Base-by-base conservation (phyloP, 805 yeast species). In the Yarrowia sp. region DNA sequence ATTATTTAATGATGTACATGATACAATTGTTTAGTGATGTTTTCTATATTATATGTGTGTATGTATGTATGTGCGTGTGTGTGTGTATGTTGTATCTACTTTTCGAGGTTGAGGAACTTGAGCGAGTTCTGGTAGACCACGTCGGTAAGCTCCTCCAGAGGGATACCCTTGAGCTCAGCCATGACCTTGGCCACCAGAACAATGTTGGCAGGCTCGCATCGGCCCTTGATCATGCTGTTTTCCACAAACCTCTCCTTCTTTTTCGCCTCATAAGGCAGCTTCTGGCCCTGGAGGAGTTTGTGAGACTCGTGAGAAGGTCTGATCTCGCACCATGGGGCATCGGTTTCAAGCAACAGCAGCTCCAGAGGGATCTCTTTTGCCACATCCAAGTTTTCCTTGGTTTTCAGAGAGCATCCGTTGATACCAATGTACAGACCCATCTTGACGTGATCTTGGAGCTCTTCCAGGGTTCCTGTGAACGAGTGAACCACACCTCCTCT, bases 301-400 rank as follows among this genome's bases (percentile, higher is more conserved):
- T 83, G 85, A 16, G 95, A 83, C 2, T 91, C 90, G 73, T 91
- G 97, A 10, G 95, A 82, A 68, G 84, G 89, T 66, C 96, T 81
- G 51, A 95, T 84, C 72, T 92, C 98, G 78, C 99, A 95, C 99
- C 99, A 95, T 1, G 99, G 99, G 3, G 98, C 92, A 76, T 95
- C 99, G 0, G 98, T 93, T 73, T 95, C 99, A 10, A 95, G 82
- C 81, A 93, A 76, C 46, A 95, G 74, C 70, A 80, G 82, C 4
- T 85, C 84, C 9, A 85, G 71, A 0, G 98, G 98, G n/a, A 95
- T 82, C 24, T 73, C 70, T 44, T 78, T 76, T 0, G 87, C 90
- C 24, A 87, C 91, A 28, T 81, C 80, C 14, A 92, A 76, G 71
- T 89, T 91, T 67, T 88, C 92, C 65, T 83, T 84, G 0, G 90